A percentile compares a stretch with the other conserved stretches of the same genome.
Evolutionary conservation across 2,329 filamentous ascomycete genomes (phyloP).

Genomic region (Curvularia spicifera): DNA sequence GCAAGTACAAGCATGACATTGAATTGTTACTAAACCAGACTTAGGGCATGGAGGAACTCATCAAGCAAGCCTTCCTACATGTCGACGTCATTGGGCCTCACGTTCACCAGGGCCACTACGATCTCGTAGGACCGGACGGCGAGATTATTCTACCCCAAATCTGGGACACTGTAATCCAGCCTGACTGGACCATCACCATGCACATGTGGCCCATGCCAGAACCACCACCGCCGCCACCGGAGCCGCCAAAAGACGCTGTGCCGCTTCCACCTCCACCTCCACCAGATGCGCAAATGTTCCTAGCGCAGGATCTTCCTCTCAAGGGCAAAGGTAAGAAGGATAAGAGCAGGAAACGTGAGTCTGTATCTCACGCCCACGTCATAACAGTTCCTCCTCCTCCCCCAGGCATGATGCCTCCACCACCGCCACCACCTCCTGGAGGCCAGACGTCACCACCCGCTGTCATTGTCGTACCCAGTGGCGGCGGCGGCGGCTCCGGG

Average conservation of each 20-base stretch:
- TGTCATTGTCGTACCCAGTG: constrained; percentile 15
- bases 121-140: constrained; percentile 56
- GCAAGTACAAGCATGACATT: not conserved
- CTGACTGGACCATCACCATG: constrained; percentile 58
- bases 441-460: constrained; percentile 18
- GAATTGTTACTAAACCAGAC: constrained; percentile 70
- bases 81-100: constrained; percentile 55
- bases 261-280: constrained; percentile 26
- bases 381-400: constrained; percentile 15
- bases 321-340: constrained; percentile 24
- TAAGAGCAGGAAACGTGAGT: constrained; percentile 26
- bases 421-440: constrained; percentile 15
- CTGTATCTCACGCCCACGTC: constrained; percentile 17
- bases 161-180: constrained; percentile 57
- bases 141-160: constrained; percentile 59
- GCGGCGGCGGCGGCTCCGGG: constrained; percentile 2
- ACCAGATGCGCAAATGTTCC: constrained; percentile 23
- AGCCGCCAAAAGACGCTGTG: constrained; percentile 17
- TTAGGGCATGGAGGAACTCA: constrained; percentile 57
- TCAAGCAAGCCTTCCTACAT: constrained; percentile 58
- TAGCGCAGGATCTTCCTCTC: constrained; percentile 20
- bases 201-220: constrained; percentile 58
- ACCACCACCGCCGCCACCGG: constrained; percentile 20
- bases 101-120: constrained; percentile 56
- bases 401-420: constrained; percentile 9